Conservation (phyloP, 495 filamentous ascomycete genomes). For the Bathelium albidoporum region DNA sequence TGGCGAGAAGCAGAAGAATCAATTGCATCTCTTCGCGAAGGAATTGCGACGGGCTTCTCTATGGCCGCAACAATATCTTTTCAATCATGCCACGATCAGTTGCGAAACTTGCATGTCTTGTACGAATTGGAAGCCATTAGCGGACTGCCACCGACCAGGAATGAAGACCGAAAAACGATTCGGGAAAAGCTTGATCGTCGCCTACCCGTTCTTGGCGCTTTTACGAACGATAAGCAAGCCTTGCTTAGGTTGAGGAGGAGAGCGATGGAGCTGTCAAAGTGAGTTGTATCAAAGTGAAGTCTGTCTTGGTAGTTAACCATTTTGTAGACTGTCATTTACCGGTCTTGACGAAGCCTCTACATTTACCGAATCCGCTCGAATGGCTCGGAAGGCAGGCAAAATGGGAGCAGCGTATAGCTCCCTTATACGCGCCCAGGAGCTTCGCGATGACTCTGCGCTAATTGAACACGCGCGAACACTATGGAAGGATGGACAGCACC, state of each 20-base stretch:
- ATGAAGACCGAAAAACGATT: conserved; percentile 36
- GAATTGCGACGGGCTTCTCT: conserved; percentile 62
- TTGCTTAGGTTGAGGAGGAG: conserved; percentile 79
- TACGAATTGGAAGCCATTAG: conserved; percentile 78
- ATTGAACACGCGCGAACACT: conserved; percentile 87
- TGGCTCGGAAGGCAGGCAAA: conserved; percentile 75
- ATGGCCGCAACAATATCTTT: conserved; percentile 65
- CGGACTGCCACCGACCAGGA: conserved; percentile 34
- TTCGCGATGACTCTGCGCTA: conserved; percentile 73
- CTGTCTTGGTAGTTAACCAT: not conserved
- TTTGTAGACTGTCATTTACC: conserved; percentile 15
- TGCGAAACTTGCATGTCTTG: conserved; percentile 77
- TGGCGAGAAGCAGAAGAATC: conserved; percentile 44
- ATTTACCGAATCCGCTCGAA: conserved; percentile 52
- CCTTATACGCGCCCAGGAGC: conserved; percentile 73
- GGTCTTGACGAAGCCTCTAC: not conserved
- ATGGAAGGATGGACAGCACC: conserved; percentile 91
- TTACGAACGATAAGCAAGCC: conserved; percentile 85
- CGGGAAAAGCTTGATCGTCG: conserved; percentile 58
- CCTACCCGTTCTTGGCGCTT: conserved; percentile 74
- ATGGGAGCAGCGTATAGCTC: conserved; percentile 84
- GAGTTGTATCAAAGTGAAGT: conserved; percentile 14
- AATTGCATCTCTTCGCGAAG: conserved; percentile 55
- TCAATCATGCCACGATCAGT: conserved; percentile 64
- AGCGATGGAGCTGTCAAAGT: conserved; percentile 66